A percentile compares a stretch with the other conserved stretches of the same genome.
Conservation (phyloP, 1,284 basidiomycete genomes). For the Microbotryum lychnidis-dioicae region DNA sequence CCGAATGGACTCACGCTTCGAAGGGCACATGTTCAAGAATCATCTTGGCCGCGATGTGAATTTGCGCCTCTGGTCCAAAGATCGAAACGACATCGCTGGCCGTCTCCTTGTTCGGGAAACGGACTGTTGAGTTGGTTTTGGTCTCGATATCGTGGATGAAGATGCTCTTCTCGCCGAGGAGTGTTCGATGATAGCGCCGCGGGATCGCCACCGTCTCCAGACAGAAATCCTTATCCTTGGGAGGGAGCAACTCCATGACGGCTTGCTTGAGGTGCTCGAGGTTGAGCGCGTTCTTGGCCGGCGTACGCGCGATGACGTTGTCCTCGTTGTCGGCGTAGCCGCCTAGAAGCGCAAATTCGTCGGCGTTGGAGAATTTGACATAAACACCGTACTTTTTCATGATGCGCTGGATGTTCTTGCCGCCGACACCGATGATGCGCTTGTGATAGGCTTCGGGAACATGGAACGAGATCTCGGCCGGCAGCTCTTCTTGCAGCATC, state of each 20-base stretch:
- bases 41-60: constrained; percentile 94
- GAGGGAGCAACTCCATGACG: constrained; percentile 95
- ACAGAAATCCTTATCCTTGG: constrained; percentile 96
- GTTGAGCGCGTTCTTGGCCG: constrained; percentile 94
- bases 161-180: constrained; percentile 91
- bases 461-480: constrained; percentile 98
- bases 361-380: constrained; percentile 98
- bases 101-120: constrained; percentile 91
- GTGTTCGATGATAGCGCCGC: constrained; percentile 84
- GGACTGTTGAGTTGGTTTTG: constrained; percentile 88
- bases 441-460: constrained; percentile 98
- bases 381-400: constrained; percentile 99
- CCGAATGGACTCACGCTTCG: constrained; percentile 52
- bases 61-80: constrained; percentile 93
- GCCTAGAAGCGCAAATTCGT: constrained; percentile 89
- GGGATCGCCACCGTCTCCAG: constrained; percentile 88
- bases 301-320: constrained; percentile 93
- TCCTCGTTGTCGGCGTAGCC: constrained; percentile 98
- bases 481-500: constrained; percentile 89
- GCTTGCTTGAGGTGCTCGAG: constrained; percentile 91
- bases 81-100: constrained; percentile 85
- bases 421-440: constrained; percentile 96
- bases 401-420: constrained; percentile 96
- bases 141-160: constrained; percentile 95
- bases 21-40: constrained; percentile 83